A percentile compares a stretch with the other conserved stretches of the same genome.
These are phyloP conservation scores for Avena insularis DNA, from an alignment of 176 grass and related monocot species.

Conservation along the genomic window DNA sequence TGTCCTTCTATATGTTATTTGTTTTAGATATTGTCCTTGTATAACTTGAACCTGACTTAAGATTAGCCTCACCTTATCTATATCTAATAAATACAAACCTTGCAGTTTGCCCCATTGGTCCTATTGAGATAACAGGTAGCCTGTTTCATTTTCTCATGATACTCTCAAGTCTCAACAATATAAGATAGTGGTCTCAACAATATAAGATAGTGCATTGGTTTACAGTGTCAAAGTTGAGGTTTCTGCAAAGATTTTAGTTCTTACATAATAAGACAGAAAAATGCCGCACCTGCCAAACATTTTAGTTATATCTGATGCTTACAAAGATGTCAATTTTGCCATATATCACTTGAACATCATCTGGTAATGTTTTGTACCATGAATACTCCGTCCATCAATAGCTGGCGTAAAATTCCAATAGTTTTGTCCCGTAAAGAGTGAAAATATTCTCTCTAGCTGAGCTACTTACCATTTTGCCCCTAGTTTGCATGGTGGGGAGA, in stretches of 20 bases:
- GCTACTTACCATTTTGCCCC: too few relatives aligned
- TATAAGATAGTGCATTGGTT: background rate
- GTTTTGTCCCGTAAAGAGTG: too few relatives aligned
- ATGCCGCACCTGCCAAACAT: background rate
- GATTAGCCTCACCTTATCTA: background rate
- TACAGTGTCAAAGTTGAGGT: background rate
- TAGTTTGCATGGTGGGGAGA: too few relatives aligned
- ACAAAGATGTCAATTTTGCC: background rate
- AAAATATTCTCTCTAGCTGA: too few relatives aligned
- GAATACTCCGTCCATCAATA: background rate
- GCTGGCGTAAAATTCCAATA: background rate
- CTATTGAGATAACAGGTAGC: background rate
- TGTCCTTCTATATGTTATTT: constrained; percentile 8
- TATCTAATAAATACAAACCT: background rate
- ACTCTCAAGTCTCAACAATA: background rate
- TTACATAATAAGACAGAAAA: constrained; percentile 1
- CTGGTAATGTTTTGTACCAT: background rate
- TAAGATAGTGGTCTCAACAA: constrained; percentile 2
- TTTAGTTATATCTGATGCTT: background rate
- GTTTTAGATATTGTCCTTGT: background rate
- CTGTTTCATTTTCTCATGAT: background rate
- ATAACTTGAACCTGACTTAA: background rate
- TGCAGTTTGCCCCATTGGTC: background rate
- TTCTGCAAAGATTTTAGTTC: background rate
- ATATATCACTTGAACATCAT: background rate